Conservation (phyloP, 2,329 filamentous ascomycete genomes). For the Fusarium oxysporum region DNA sequence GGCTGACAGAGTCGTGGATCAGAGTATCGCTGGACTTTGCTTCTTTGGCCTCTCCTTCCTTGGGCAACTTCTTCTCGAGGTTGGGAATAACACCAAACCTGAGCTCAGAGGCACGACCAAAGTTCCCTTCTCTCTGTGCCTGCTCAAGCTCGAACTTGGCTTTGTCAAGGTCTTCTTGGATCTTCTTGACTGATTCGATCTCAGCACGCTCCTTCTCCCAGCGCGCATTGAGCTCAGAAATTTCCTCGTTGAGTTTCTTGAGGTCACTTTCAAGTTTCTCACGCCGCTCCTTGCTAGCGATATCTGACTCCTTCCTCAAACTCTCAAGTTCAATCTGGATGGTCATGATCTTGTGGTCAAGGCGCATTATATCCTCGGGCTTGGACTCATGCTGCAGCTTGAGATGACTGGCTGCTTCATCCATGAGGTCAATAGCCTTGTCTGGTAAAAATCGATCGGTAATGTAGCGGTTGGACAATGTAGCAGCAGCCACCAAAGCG, state of each 20-base stretch:
- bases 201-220: conserved; percentile 93
- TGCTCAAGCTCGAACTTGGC: conserved; percentile 87
- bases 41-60: conserved; percentile 69
- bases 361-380: conserved; percentile 90
- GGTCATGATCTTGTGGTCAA: conserved; percentile 96
- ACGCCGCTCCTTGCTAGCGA: conserved; percentile 86
- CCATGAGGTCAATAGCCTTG: conserved; percentile 96
- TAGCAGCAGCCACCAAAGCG: conserved; percentile 90
- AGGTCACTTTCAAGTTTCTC: conserved; percentile 86
- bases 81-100: conserved; percentile 88
- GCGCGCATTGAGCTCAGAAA: conserved; percentile 77
- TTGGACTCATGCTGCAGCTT: conserved; percentile 96
- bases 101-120: conserved; percentile 89
- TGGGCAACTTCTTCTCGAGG: conserved; percentile 82
- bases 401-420: conserved; percentile 91
- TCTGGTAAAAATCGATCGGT: conserved; percentile 96
- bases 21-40: conserved; percentile 64
- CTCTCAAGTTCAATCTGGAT: conserved; percentile 98
- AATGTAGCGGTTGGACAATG: conserved; percentile 94
- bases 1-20: conserved; percentile 93
- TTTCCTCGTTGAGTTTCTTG: conserved; percentile 81
- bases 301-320: conserved; percentile 90
- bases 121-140: conserved; percentile 88
- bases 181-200: conserved; percentile 86
- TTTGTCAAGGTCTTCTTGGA: conserved; percentile 88